Base-by-base conservation (phyloP, 2,329 filamentous ascomycete species). In the Botrytis paeoniae region DNA sequence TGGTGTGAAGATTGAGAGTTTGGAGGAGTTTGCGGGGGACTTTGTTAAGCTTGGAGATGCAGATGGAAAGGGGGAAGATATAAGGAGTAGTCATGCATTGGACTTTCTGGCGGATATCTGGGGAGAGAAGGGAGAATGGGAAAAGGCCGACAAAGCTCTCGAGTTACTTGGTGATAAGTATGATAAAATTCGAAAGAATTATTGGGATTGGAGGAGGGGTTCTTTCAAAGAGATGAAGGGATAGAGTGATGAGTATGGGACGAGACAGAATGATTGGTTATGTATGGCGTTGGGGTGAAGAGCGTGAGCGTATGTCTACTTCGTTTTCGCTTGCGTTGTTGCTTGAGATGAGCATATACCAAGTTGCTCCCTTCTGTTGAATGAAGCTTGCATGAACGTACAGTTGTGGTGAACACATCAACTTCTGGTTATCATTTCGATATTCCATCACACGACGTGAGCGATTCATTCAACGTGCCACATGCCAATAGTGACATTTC, bases 161-260 rank as follows among this genome's bases (percentile, higher is more conserved):
- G 87, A 88, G 73, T 84, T 97, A 75, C 82, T 99, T 79, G 92
- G 89, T 65, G 90, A 92, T 79, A 95, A 91, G 84, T 99, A 94
- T 87, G 96, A 99, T 85, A 93, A 93, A 10, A 92, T 99, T 74
- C 87, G 96, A 73, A 91, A 90, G 76, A 95, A 95, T 76, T 99
- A 98, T 83, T 99, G 96, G 96, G 91, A 93, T 79, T 97, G 92
- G 83, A 86, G 89, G 80, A 89, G 76, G 59, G 73, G 35, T 43
- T 51, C 63, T 29, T 66, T 80, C 65, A 77, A 73, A 45, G 45
- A 66, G 72, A 54, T 64, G n/a, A 69, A 72, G 35, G 54, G 20
- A 8, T 48, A 43, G 32, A 60, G 54, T 61, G 48, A 32, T 32
- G 37, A 43, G 39, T 7, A 62, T 35, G 35, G 35, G 7, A 48